Evolutionary conservation across 2,329 filamentous ascomycete species (phyloP), one percentile per base, ranked within the genome.

Genomic region (Talaromyces sp.): DNA sequence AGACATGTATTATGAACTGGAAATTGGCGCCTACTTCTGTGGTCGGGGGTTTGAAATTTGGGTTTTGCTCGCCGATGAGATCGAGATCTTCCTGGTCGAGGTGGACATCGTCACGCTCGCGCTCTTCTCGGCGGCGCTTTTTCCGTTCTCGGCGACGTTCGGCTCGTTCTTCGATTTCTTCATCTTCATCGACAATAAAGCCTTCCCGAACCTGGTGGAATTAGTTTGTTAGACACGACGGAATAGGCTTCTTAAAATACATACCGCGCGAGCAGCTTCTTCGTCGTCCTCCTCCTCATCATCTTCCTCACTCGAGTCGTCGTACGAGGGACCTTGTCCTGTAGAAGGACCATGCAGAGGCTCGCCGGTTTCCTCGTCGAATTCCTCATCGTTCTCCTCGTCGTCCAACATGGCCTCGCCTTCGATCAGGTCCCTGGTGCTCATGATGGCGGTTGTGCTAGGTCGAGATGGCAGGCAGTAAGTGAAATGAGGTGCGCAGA

Each of bases 31-130:
- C 65, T 84, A 92, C 90, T 83, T 93, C 86, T 64, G 87, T 77
- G 31, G 86, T 80, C 68, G 87, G 86, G 21, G 85, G 84, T 68
- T 89, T 84, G 72, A 85, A 85, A 64, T 87, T 88, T 1, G 88
- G 87, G 65, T 88, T 86, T 65, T 88, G 87, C 72, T 95, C 90
- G 56, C 92, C 92, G 67, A 99, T 97, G 59, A 99, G 82, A 72
- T 97, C 94, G 61, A 99, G 77, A 81, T 99, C 94, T 74, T 99
- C 94, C 66, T 97, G 93, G 67, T 97, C 94, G 9, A 99, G 85
- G 62, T 80, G 81, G 62, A 91, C 90, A 63, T 93, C 92, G 70
- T 96, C 91, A 64, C 91, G 87, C 70, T 91, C 90, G 59, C 90
- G 88, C 71, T 95, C 89, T 62, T 86, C 83, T 50, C 84, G 77